Base-by-base conservation (phyloP, 176 grass and related monocot species). In the Aegilops bicornis region DNA sequence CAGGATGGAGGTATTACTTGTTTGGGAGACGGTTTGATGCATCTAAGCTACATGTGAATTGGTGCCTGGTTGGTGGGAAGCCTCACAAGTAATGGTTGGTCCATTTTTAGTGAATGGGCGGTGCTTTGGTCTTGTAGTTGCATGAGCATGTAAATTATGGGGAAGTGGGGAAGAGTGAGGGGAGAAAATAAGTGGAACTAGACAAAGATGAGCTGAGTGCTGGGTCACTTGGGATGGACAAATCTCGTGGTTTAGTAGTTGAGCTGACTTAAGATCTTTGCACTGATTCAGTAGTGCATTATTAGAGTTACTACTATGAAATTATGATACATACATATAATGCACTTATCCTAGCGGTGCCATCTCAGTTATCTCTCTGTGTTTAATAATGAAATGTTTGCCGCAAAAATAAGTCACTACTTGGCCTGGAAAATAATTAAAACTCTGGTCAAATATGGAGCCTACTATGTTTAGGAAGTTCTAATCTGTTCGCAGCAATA, bases 401-500 rank as follows among this genome's bases (percentile, higher is more conserved):
- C 72, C 68, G 22, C 70, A 89, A 54, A 78, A 64, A 63, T 32
- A 62, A 72, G 29, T 31, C 47, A 9, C 20, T 16, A 79, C 27
- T 23, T 77, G 5, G 35, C 16, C 66, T 42, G 43, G 27, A 1
- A 79, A 87, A 86, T 64, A 19, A n/a, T 24, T 48, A 84, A 8
- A 42, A 77, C 32, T 42, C 23, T 20, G 30, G 16, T 58, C 13
- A 80, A 61, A 61, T 69, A 4, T 59, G 59, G 69, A 68, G 19
- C 20, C 43, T 84, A 80, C 30, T 31, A 25, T 66, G 16, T 71
- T 54, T 29, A 58, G 59, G 27, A 80, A 85, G 13, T 85, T 60
- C n/a, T 64, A 12, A 86, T 35, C 19, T 64, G 40, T 24, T 23
- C 1, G 63, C 54, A 80, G 22, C 27, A 50, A 80, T 60, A 66